phyloP scores from a whole-genome alignment of 345 rosid genomes.

The Corchorus capsularis region DNA sequence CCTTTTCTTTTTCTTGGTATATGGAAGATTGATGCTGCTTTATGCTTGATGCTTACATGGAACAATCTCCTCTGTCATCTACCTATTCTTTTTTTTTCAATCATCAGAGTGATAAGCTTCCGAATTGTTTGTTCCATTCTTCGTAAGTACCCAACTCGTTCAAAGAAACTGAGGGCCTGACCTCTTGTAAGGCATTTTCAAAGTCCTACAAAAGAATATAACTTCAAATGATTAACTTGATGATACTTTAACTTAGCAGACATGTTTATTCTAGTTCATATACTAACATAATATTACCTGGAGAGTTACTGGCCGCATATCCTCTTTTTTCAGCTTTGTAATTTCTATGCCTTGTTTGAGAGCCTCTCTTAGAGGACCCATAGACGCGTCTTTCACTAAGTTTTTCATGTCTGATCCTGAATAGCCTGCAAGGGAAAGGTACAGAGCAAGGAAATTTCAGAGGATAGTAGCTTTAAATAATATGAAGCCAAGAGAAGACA shows the following conservation, averaged over 20 bases:
- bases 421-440: slow-evolving; percentile 52
- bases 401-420: slow-evolving; percentile 99
- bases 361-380: slow-evolving; percentile 98
- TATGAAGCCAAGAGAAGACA: slow-evolving; percentile 12
- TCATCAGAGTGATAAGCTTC: slow-evolving; percentile 66
- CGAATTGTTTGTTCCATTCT: slow-evolving; percentile 92
- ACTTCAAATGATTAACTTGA: neutral
- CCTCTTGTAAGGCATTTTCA: slow-evolving; percentile 79
- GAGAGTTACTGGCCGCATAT: slow-evolving; percentile 73
- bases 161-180: slow-evolving; percentile 84
- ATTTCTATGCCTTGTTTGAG: slow-evolving; percentile 83
- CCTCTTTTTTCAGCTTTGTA: slow-evolving; percentile 77
- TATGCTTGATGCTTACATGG: too few relatives aligned
- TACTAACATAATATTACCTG: neutral
- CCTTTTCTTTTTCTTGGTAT: neutral
- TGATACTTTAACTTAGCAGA: neutral
- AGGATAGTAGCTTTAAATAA: neutral
- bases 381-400: slow-evolving; percentile 92
- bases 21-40: neutral
- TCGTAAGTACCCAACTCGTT: slow-evolving; percentile 76
- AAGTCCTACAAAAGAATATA: slow-evolving; percentile 53
- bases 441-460: slow-evolving; percentile 3
- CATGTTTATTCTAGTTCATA: neutral
- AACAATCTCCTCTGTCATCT: neutral
- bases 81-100: neutral